Evolutionary conservation across 805 yeast genomes (phyloP).

Genomic region (Komagataella phaffii): DNA sequence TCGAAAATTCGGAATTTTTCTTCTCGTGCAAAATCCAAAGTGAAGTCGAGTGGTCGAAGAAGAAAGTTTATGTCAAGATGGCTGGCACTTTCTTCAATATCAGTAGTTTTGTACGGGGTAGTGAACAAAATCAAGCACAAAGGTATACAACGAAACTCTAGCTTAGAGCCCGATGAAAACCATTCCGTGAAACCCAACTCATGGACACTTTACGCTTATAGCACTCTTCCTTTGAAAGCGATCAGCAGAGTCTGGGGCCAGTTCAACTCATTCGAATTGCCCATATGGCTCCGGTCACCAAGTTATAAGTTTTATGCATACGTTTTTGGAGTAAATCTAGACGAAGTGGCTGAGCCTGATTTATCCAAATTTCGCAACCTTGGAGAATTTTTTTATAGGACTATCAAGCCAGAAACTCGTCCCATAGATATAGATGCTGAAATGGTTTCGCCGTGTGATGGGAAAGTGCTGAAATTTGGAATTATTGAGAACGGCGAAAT

Average conservation of each 20-base stretch:
- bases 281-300: conserved; percentile 78
- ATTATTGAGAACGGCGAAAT: conserved; percentile 69
- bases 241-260: conserved; percentile 92
- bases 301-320: conserved; percentile 68
- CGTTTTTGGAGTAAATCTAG: conserved; percentile 77
- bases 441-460: conserved; percentile 88
- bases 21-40: conserved; percentile 7
- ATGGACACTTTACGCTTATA: conserved; percentile 84
- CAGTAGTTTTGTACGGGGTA: conserved; percentile 40
- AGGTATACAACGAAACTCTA: conserved; percentile 11
- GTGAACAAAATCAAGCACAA: conserved; percentile 17
- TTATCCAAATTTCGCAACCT: conserved; percentile 63
- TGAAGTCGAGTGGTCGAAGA: conserved; percentile 9
- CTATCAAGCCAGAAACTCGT: conserved; percentile 62
- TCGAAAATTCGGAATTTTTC: conserved; percentile 11
- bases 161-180: conserved; percentile 13
- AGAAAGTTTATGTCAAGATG: conserved; percentile 27
- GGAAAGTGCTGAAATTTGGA: conserved; percentile 79
- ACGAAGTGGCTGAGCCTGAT: conserved; percentile 80
- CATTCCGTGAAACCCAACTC: conserved; percentile 48
- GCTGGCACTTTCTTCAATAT: conserved; percentile 42
- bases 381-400: conserved; percentile 85
- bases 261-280: conserved; percentile 70
- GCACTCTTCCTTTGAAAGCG: conserved; percentile 82
- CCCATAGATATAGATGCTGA: conserved; percentile 55